Base-by-base conservation (phyloP, 805 yeast genomes). In the Candida patagonica region DNA sequence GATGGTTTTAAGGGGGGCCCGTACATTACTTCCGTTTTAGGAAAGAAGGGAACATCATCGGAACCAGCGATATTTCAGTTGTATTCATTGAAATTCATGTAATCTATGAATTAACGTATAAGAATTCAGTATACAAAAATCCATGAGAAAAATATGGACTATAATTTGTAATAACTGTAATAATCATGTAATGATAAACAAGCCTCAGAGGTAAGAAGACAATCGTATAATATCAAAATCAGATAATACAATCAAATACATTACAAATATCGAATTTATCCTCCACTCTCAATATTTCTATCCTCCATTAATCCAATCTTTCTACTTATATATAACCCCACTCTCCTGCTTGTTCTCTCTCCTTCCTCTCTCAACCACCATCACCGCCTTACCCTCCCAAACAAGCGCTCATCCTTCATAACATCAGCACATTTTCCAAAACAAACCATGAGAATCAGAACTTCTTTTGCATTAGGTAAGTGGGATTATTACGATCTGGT, bases 401-500 rank as follows among this genome's bases (percentile, higher is more conserved):
- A n/a, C n/a, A n/a, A n/a, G n/a, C n/a, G n/a, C n/a, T n/a, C n/a
- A n/a, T n/a, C n/a, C n/a, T n/a, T n/a, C n/a, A n/a, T n/a, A n/a
- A n/a, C n/a, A n/a, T n/a, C n/a, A n/a, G n/a, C 29, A 24, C 8
- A 5, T 15, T 30, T 16, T 20, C 5, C 17, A 9, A 21, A 6
- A 30, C 21, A 9, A 8, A 42, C 8, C n/a, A 54, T 55, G 56
- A 43, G 53, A 45, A 52, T 55, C 40, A 38, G 59, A 25, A 49
- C 49, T 30, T 29, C 51, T 4, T 52, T 55, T 42, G 55, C 55
- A 6, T 51, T 44, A 6, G 54, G 57, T 54, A 37, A 7, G 54
- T 43, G 24, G n/a, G n/a, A n/a, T n/a, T n/a, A n/a, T n/a, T n/a
- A n/a, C n/a, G n/a, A n/a, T n/a, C n/a, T n/a, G n/a, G n/a, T n/a